Evolutionary conservation across 2,329 filamentous ascomycete species (phyloP).

Genomic region (Talaromyces marneffei): DNA sequence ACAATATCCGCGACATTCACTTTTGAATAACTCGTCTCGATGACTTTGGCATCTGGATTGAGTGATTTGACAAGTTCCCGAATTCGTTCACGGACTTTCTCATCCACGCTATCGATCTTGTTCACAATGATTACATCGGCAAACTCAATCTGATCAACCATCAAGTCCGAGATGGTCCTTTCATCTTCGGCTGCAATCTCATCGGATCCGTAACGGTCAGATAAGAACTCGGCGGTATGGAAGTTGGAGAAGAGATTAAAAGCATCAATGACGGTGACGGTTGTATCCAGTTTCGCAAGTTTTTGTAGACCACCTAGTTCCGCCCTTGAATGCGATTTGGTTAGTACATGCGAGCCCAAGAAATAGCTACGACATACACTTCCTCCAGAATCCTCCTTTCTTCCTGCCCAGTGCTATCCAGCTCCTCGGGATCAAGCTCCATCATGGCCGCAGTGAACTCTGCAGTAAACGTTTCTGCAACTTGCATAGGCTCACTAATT

Average conservation of each 20-base stretch:
- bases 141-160: slow-evolving; percentile 74
- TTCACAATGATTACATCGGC: slow-evolving; percentile 68
- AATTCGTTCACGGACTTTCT: slow-evolving; percentile 44
- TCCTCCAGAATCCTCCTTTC: slow-evolving; percentile 42
- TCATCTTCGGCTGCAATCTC: slow-evolving; percentile 64
- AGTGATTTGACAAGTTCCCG: slow-evolving; percentile 53
- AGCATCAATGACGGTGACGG: slow-evolving; percentile 66
- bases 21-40: slow-evolving; percentile 55
- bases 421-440: slow-evolving; percentile 41
- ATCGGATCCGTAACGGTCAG: slow-evolving; percentile 53
- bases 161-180: slow-evolving; percentile 66
- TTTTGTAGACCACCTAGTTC: slow-evolving; percentile 59
- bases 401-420: slow-evolving; percentile 31
- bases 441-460: slow-evolving; percentile 47
- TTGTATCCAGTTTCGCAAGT: slow-evolving; percentile 63
- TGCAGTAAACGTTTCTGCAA: slow-evolving; percentile 65
- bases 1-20: slow-evolving; percentile 60
- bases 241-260: slow-evolving; percentile 70
- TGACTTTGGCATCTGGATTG: slow-evolving; percentile 60
- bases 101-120: slow-evolving; percentile 59
- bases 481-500: slow-evolving; percentile 67
- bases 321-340: slow-evolving; percentile 32
- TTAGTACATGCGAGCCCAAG: neutral
- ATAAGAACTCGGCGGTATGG: slow-evolving; percentile 62
- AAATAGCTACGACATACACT: slow-evolving; percentile 34